Base-by-base conservation (phyloP, 2,329 filamentous ascomycete genomes). In the Colletotrichum tropicicola region DNA sequence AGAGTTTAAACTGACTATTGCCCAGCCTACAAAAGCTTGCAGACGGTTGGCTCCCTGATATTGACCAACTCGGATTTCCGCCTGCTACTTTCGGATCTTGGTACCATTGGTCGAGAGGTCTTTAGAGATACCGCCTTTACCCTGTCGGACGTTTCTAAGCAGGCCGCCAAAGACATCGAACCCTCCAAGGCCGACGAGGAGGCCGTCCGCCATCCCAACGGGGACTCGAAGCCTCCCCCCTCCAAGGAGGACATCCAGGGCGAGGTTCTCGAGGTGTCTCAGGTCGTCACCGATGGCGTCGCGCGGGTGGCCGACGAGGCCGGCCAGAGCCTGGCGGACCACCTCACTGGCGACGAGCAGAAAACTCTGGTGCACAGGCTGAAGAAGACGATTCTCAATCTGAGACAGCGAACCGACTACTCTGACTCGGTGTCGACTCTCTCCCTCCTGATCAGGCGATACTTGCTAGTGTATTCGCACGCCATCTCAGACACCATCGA, bases 31-130 rank as follows among this genome's bases (percentile, higher is more conserved):
- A 85, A 91, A 73, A 97, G 94, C 75, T 79, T 97, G 49, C 91
- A 89, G 62, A 97, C 94, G 0, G 88, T 98, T 0, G 91, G 92
- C 28, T 92, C 91, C 3, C 82, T 98, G n/a, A 85, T 98, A 1
- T 82, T 98, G 44, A 93, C 92, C 13, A 98, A 98, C 74, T 89
- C 91, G 0, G 94, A 98, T 72, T 98, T 98, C 75, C 90, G 94
- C 39, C 83, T 94, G 6, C 94, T 98, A 71, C 81, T 98, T 45
- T 88, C 90, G 10, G 95, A 98, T 72, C 79, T 97, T 41, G 89
- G 89, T 47, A 89, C 90, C 0, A 87, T 98, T 48, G 92, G 91
- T 12, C 89, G 92, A 43, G 91, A 97, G 73, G 90, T 98, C 1
- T 94, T 98, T 74, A 89, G 89, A 54, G 94, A 98, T 71, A 94